phyloP scores from a whole-genome alignment of 768 basidiomycete genomes.

The Boletellus ananas region DNA sequence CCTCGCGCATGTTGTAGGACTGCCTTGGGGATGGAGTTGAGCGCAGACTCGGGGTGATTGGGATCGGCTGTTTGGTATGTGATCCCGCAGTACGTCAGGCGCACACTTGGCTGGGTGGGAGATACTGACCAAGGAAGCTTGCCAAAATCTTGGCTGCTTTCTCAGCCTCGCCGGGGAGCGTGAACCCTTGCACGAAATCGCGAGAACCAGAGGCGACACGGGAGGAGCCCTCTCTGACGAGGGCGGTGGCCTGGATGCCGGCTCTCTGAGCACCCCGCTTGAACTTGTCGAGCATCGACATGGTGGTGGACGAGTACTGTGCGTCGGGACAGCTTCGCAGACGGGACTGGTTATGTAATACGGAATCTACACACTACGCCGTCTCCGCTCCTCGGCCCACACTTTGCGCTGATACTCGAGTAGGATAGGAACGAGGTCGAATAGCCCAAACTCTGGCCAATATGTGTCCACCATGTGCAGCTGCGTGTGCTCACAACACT shows the following conservation, averaged over 20 bases:
- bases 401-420: constrained; percentile 82
- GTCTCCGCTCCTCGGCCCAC: constrained; percentile 37
- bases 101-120: background rate
- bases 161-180: constrained; percentile 87
- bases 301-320: constrained; percentile 19
- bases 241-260: constrained; percentile 72
- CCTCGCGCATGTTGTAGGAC: constrained; percentile 89
- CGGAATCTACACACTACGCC: background rate
- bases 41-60: constrained; percentile 78
- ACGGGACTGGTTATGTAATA: constrained; percentile 14
- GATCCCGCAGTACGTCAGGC: background rate
- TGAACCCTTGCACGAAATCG: constrained; percentile 81
- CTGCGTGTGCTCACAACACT: constrained; percentile 83
- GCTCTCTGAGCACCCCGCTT: constrained; percentile 77
- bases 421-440: constrained; percentile 83
- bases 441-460: constrained; percentile 92
- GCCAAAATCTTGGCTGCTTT: constrained; percentile 91
- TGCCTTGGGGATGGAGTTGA: constrained; percentile 91
- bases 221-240: constrained; percentile 61
- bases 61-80: constrained; percentile 65
- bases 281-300: constrained; percentile 79
- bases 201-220: constrained; percentile 72
- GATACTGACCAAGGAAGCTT: constrained; percentile 75
- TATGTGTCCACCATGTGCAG: constrained; percentile 80
- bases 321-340: background rate